Base-by-base conservation (phyloP, 2,329 filamentous ascomycete species). In the Rhynchosporium graminicola region DNA sequence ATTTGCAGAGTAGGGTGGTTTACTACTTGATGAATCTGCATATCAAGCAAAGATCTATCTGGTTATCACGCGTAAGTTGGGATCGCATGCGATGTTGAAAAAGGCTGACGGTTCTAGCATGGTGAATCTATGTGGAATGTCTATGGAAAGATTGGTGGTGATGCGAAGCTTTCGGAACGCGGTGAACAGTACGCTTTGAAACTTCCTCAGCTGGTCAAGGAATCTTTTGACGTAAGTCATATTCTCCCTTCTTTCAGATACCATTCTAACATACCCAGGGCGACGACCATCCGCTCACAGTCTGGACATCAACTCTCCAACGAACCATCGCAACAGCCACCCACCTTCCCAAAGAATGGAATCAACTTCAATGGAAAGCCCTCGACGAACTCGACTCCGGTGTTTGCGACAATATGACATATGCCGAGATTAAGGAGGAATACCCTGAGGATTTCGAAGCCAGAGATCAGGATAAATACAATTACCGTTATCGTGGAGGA, bases 21-120 rank as follows among this genome's bases (percentile, higher is more conserved):
- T 99, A 99, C 78, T 99, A 97, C 75, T 86, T 98, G 63, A 97
- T 98, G 88, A 99, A 98, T 75, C 82, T 99, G 45, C 95, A 99
- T 78, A 99, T 99, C 76, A 94, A 94, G 67, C 94, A 94, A 20
- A 87, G 95, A 61, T 96, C 92, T 3, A 96, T 99, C 68, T 99
- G 95, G 95, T 80, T 99, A 57, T 98, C 95, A 69, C 83, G 95
- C 67, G 91, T 94, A 80, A 77, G 87, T 83, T 20, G 33, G 8
- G 20, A 29, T 31, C 28, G 3, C 15, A 36, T 8, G 42, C 55
- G 46, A 36, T 20, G 50, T 36, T 36, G 59, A 26, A 50, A n/a
- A 26, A 40, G 52, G 52, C 65, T 73, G 65, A 71, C 60, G 50
- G 57, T 52, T 20, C 28, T 65, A 95, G 90, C 95, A 99, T 74